Evolutionary conservation across 495 filamentous ascomycete genomes (phyloP).

Genomic region (Neurospora tetraspora): DNA sequence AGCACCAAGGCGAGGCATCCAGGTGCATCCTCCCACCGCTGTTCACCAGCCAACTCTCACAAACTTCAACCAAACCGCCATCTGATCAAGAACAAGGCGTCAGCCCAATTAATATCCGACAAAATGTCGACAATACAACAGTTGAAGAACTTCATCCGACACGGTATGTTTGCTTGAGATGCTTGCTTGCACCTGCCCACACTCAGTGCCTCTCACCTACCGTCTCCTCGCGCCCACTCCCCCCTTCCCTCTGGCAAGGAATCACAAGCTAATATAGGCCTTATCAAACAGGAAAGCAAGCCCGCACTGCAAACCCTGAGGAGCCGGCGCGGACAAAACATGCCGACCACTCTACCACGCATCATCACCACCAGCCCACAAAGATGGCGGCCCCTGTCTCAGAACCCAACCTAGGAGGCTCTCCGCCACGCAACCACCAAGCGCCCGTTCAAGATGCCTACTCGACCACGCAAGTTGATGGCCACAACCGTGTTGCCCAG

Average conservation of each 20-base stretch:
- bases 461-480: slow-evolving; percentile 49
- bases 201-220: not conserved
- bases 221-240: not conserved
- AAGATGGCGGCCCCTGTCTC: slow-evolving; percentile 21
- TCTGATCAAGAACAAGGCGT: not conserved
- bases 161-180: slow-evolving; percentile 45
- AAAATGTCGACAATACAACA: slow-evolving; percentile 67
- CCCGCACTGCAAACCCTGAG: slow-evolving; percentile 56
- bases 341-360: slow-evolving; percentile 45
- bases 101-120: not conserved
- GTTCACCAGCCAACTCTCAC: not conserved
- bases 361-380: slow-evolving; percentile 22
- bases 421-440: slow-evolving; percentile 4
- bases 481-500: slow-evolving; percentile 53
- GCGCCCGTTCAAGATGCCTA: slow-evolving; percentile 34
- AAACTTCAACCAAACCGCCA: not conserved
- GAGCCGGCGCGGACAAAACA: slow-evolving; percentile 36
- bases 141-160: slow-evolving; percentile 95
- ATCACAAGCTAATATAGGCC: slow-evolving; percentile 20
- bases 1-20: not conserved
- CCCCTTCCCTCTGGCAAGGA: not conserved
- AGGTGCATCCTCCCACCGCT: not conserved
- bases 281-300: slow-evolving; percentile 59
- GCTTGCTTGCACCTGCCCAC: slow-evolving; percentile 1
- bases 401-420: slow-evolving; percentile 15